Percentiles rank a stretch among this genome's conserved stretches.
Evolutionary conservation across 225 moss, liverwort and hornwort species (phyloP).

Genomic region (Climacium dendroides): DNA sequence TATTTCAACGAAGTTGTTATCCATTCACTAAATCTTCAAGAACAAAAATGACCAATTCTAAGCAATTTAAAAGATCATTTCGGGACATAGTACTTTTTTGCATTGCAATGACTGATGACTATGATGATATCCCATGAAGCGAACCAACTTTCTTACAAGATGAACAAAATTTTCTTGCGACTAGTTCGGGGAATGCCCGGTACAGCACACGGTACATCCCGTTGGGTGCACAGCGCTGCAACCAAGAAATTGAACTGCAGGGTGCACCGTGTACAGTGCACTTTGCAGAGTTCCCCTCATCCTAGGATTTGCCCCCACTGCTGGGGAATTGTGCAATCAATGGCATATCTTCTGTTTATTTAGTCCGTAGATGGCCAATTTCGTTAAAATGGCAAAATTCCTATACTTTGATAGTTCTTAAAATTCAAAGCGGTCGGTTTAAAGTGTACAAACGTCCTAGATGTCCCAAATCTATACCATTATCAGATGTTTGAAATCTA

Average conservation of each 20-base stretch:
- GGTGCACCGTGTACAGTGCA: not conserved
- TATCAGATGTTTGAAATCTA: no score
- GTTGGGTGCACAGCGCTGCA: not conserved
- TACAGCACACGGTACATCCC: not conserved
- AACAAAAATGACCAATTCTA: no score
- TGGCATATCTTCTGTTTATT: not conserved
- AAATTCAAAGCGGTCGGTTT: no score
- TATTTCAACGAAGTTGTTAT: not conserved
- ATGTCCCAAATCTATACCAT: no score
- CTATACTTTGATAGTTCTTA: no score
- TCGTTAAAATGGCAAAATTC: no score
- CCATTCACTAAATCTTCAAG: not conserved
- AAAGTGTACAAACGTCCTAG: no score
- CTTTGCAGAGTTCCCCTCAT: not conserved
- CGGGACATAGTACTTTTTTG: not conserved
- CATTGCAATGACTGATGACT: not conserved
- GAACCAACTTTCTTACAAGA: no score
- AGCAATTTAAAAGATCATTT: no score
- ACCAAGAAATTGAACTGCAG: not conserved
- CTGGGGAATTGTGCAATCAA: not conserved
- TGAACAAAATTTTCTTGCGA: no score
- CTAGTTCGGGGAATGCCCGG: not conserved
- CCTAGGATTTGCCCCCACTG: not conserved
- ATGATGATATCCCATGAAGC: not conserved
- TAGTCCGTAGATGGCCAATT: no score